Percentiles rank a stretch among this genome's conserved stretches.
These are phyloP conservation scores for Glycine soja DNA, from an alignment of 306 rosid species.

Conservation along the genomic window DNA sequence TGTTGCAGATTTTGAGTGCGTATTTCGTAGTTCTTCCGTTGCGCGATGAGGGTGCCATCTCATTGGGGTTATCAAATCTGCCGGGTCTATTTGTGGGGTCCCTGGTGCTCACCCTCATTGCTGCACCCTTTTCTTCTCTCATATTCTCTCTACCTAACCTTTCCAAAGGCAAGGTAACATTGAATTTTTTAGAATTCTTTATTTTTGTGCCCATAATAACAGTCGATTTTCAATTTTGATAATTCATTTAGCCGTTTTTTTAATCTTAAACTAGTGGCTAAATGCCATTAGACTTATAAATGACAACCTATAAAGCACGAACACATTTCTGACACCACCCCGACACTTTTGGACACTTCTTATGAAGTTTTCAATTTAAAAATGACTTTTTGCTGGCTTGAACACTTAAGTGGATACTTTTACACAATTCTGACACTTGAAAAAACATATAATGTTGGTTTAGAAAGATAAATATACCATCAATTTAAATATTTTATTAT, in stretches of 20 bases:
- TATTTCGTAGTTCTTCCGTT: constrained; percentile 94
- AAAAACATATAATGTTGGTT: too few species aligned
- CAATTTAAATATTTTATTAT: too few species aligned
- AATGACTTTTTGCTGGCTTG: too few species aligned
- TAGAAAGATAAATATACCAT: too few species aligned
- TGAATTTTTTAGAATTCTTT: background rate
- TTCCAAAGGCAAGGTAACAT: constrained; percentile 75
- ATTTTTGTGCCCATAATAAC: background rate
- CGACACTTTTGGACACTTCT: too few species aligned
- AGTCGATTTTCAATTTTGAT: constrained; percentile 23
- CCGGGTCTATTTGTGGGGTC: constrained; percentile 87
- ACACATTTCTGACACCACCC: too few species aligned
- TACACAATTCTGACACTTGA: too few species aligned
- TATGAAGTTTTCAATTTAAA: too few species aligned
- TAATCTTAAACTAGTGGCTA: background rate
- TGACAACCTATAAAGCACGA: background rate
- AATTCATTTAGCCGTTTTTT: too few species aligned
- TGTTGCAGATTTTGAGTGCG: constrained; percentile 85
- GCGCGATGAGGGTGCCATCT: constrained; percentile 96
- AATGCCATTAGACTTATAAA: background rate
- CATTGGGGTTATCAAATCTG: constrained; percentile 82
- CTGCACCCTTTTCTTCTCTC: constrained; percentile 89
- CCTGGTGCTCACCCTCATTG: constrained; percentile 78
- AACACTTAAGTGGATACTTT: too few species aligned
- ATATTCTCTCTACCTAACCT: constrained; percentile 77